phyloP scores from a whole-genome alignment of 352 stramenopile species.

The Phytopythium helicoides region DNA sequence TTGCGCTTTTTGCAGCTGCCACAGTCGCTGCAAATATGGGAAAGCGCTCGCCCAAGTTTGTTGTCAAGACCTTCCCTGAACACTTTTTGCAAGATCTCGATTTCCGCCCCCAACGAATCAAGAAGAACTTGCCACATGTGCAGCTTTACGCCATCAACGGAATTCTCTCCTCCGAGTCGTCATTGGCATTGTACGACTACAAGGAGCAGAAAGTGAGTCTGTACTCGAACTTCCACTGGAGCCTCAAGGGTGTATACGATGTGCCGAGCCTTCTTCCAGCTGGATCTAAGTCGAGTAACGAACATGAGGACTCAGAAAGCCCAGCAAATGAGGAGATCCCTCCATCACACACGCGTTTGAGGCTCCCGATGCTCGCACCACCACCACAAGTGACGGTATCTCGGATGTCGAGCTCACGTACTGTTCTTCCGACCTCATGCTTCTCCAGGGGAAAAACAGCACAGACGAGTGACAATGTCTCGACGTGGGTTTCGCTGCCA shows the following conservation, averaged over 20 bases:
- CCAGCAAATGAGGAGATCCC: neutral
- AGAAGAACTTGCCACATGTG: slow-evolving; percentile 63
- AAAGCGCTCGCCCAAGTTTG: slow-evolving; percentile 28
- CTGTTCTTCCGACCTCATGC: slow-evolving; percentile 79
- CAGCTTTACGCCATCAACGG: slow-evolving; percentile 78
- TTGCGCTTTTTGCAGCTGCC: neutral
- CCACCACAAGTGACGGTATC: slow-evolving; percentile 15
- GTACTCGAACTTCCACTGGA: slow-evolving; percentile 85
- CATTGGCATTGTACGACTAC: slow-evolving; percentile 67
- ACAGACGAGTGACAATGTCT: slow-evolving; percentile 36
- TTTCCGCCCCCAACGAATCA: slow-evolving; percentile 83
- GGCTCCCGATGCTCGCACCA: neutral
- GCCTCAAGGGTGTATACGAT: slow-evolving; percentile 59
- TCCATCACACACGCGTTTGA: neutral
- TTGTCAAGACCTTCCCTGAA: slow-evolving; percentile 83
- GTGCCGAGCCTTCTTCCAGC: slow-evolving; percentile 44
- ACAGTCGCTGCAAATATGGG: neutral
- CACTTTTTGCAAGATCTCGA: slow-evolving; percentile 84
- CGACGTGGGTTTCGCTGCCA: slow-evolving; percentile 79
- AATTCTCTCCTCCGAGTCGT: slow-evolving; percentile 63
- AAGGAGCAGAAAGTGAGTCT: slow-evolving; percentile 44
- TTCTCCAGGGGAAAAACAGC: slow-evolving; percentile 62
- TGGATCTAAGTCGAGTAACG: slow-evolving; percentile 4
- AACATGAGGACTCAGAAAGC: neutral
- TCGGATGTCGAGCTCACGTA: slow-evolving; percentile 67